These are phyloP conservation scores for Nemania sp. DNA, from an alignment of 2,329 filamentous ascomycete genomes.

Conservation along the genomic window DNA sequence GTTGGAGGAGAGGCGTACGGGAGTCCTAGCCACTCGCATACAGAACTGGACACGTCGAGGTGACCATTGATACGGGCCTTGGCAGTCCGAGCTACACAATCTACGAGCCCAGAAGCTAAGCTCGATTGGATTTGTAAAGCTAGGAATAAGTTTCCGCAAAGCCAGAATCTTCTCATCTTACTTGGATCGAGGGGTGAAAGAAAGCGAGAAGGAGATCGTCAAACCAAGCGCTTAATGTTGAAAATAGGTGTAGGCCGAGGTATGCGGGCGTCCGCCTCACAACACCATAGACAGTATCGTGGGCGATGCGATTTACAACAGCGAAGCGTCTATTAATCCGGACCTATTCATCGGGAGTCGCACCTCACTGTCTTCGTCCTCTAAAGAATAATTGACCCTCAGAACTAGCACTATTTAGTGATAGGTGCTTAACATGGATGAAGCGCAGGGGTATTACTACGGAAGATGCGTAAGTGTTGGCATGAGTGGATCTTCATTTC, in stretches of 20 bases:
- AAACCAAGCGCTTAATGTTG: too few species aligned
- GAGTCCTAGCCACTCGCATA: slow-evolving; percentile 33
- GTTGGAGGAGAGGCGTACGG: slow-evolving; percentile 29
- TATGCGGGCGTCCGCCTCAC: too few species aligned
- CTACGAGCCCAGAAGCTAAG: neutral
- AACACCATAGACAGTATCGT: too few species aligned
- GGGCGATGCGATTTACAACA: too few species aligned
- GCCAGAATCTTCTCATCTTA: slow-evolving; percentile 13
- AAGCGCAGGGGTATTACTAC: neutral
- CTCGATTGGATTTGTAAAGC: slow-evolving; percentile 12
- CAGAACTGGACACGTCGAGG: slow-evolving; percentile 10
- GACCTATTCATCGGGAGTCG: too few species aligned
- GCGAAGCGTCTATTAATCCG: too few species aligned
- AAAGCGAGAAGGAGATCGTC: neutral
- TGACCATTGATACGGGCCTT: slow-evolving; percentile 28
- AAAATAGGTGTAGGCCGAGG: too few species aligned
- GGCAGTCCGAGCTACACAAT: slow-evolving; percentile 25
- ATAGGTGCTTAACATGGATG: neutral
- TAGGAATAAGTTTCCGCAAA: slow-evolving; percentile 6
- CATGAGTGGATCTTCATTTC: neutral
- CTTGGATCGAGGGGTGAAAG: neutral
- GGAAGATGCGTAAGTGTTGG: neutral
- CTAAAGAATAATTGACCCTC: too few species aligned
- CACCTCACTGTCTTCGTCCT: too few species aligned
- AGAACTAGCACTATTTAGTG: too few species aligned